Base-by-base conservation (phyloP, 139 green algal species). In the Chlamydomonas schloesseri region DNA sequence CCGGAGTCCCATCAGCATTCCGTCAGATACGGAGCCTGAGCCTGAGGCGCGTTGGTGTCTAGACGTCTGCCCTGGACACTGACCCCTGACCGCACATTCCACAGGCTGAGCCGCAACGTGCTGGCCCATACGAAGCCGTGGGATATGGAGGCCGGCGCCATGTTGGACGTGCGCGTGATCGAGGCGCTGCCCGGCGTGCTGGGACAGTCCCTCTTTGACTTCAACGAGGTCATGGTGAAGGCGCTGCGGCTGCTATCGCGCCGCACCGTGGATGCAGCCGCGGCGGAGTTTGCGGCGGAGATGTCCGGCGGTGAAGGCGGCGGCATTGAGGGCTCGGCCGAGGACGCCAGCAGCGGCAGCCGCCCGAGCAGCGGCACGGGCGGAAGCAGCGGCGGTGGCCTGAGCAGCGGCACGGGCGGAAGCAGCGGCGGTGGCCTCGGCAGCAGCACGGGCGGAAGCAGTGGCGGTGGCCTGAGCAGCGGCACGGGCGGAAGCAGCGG, bases 31-130 rank as follows among this genome's bases (percentile, higher is more conserved):
- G n/a, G n/a, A n/a, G n/a, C n/a, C n/a, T n/a, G n/a, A n/a, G 46
- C 71, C 46, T 78, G 47, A 64, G 28, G n/a, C 71, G 47, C 71
- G 26, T 64, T n/a, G n/a, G n/a, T 50, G 42, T 5, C 42, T 50
- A 50, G 42, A 50, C 42, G 42, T 50, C 42, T 50, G 42, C 5
- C 42, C 42, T 50, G 42, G 42, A 50, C 42, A 8, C 42, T 5
- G 42, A 50, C 42, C 42, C 42, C 42, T 50, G 42, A n/a, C 42
- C 60, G 73, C 31, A 53, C 53, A 29, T 46, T 34, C 53, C 33
- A 53, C 73, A 81, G 73, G 50, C 53, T 81, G 73, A 50, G 73
- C 73, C 53, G 73, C n/a, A 69, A 81, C 31, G 33, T 53, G 73
- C 73, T 81, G 73, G 73, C 53, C 9, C 73, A 53, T 23, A 69